Evolutionary conservation across 495 filamentous ascomycete genomes (phyloP).

Genomic region (Trypethelium eluteriae): DNA sequence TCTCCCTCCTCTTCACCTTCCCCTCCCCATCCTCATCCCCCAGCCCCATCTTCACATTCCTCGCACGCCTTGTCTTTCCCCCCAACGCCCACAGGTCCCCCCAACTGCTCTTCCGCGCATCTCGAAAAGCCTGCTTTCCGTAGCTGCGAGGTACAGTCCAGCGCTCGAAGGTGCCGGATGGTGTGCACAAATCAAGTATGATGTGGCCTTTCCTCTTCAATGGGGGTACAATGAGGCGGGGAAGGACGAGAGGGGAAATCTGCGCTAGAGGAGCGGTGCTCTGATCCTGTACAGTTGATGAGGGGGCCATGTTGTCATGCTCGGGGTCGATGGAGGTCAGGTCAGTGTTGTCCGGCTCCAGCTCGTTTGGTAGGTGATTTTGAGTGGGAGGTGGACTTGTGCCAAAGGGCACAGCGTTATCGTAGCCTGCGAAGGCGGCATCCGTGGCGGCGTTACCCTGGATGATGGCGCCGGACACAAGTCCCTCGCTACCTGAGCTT

Average conservation of each 20-base stretch:
- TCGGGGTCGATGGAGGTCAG: constrained; percentile 8
- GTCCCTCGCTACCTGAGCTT: constrained; percentile 15
- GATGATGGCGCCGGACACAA: constrained; percentile 25
- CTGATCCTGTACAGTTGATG: background rate
- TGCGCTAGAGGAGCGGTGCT: constrained; percentile 35
- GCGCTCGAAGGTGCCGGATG: constrained; percentile 76
- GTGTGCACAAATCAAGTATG: constrained; percentile 84
- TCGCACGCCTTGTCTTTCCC: constrained; percentile 70
- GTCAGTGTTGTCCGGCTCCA: constrained; percentile 40
- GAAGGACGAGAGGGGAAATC: constrained; percentile 54
- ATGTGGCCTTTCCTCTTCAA: constrained; percentile 84
- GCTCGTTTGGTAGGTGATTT: constrained; percentile 39
- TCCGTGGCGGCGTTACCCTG: constrained; percentile 36
- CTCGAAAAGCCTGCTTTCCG: constrained; percentile 71
- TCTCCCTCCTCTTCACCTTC: constrained; percentile 33
- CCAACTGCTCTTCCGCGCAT: constrained; percentile 85
- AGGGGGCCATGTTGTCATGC: background rate
- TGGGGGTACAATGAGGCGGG: constrained; percentile 67
- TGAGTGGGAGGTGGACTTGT: constrained; percentile 10
- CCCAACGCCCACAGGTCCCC: constrained; percentile 94
- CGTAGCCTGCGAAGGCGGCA: constrained; percentile 36
- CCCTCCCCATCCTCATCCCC: constrained; percentile 33
- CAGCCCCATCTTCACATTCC: constrained; percentile 44
- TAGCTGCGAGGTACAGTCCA: constrained; percentile 84
- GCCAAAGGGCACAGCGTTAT: constrained; percentile 26